Evolutionary conservation across 306 rosid species (phyloP), one percentile per base, ranked within the genome.

Genomic region (Prunus mume): DNA sequence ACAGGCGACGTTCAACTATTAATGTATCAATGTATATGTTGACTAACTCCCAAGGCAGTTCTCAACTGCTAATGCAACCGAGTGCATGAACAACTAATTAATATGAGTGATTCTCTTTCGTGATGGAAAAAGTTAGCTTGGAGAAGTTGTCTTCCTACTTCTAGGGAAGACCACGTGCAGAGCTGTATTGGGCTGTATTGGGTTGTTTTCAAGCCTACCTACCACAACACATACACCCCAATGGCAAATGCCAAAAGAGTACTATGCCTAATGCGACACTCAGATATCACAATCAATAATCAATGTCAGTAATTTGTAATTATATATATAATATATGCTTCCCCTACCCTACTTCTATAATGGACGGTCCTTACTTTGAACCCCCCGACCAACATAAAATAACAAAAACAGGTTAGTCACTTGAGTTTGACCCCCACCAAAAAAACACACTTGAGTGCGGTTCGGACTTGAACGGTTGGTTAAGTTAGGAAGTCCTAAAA

Each of bases 111-210:
- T 34, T 34, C 41, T 47, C 4, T 11, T 12, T 46, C 14, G 51
- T 2, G 6, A 51, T 17, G 56, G 56, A 51, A 51, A 14, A 51
- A 17, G 56, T 17, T 51, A 51, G 56, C 2, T 51, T 2, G 56
- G 56, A 55, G 61, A 19, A 13, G 19, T 1, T 55, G 1, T 20
- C 30, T 73, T 73, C 68, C 68, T 22, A 43, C 55, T 4, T 73
- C 27, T 58, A 58, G 76, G 68, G 56, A 73, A 73, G 68, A 57
- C 38, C 76, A 73, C 68, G 68, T 58, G 76, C 68, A 17, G 6
- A 58, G 45, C 57, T 73, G 45, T 58, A 58, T 10, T 38, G 28
- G 19, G 19, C 57, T 73, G 45, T 58, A 58, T 10, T 38, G 28
- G 19, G 19, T 24, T 60, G 25, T 22, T 56, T 14, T 47, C 20